Conservation (phyloP, 192 early-diverging fungal genomes). For the Blastocladiella britannica region DNA sequence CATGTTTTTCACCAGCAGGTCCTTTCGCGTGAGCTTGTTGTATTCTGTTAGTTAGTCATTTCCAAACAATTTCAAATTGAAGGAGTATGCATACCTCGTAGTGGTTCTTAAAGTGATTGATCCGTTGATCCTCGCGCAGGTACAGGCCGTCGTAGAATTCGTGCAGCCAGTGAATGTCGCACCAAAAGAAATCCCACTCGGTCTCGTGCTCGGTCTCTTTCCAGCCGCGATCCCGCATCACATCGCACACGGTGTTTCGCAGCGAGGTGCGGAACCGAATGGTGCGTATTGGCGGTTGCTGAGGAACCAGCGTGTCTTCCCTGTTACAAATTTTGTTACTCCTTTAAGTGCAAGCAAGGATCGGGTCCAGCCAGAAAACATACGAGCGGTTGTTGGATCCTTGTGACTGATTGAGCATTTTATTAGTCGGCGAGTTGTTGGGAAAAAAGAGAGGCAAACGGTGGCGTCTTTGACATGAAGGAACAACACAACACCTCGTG, state of each 20-base stretch:
- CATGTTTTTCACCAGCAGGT: constrained; percentile 42
- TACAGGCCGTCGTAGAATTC: constrained; percentile 44
- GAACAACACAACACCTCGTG: too few species aligned
- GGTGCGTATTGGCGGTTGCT: too few species aligned
- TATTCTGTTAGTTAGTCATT: too few species aligned
- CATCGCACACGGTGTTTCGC: constrained; percentile 33
- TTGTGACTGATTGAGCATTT: too few species aligned
- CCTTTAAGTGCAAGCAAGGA: too few species aligned
- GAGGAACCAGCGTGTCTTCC: too few species aligned
- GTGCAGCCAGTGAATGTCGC: constrained; percentile 45
- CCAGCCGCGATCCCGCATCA: constrained; percentile 37
- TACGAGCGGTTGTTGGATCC: too few species aligned
- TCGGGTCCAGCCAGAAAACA: too few species aligned
- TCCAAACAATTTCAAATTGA: constrained; percentile 3
- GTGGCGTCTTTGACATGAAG: too few species aligned
- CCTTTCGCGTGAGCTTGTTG: constrained; percentile 43
- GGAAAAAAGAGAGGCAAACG: too few species aligned
- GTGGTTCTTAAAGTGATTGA: constrained; percentile 45
- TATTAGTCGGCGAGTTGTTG: too few species aligned
- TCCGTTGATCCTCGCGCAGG: constrained; percentile 29
- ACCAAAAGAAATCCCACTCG: constrained; percentile 45
- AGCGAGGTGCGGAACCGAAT: constrained; percentile 29
- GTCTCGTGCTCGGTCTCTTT: constrained; percentile 30
- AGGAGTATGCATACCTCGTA: constrained; percentile 21
- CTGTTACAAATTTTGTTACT: too few species aligned